Base-by-base conservation (phyloP, 2,329 filamentous ascomycete species). In the Arthrobotrys sinensis region DNA sequence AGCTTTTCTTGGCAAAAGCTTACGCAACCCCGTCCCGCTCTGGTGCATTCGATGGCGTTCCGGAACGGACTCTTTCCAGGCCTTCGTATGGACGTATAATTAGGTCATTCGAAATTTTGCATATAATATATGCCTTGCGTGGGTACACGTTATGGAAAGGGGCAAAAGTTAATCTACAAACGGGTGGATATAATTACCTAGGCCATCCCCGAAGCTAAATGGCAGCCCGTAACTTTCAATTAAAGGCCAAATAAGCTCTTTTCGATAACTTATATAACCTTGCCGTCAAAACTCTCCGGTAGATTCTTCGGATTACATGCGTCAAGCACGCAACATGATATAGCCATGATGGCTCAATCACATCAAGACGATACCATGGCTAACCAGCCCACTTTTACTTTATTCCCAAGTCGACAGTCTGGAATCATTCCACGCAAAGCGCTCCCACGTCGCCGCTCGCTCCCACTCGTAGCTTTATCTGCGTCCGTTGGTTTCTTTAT, bases 1-100 rank as follows among this genome's bases (percentile, higher is more conserved):
- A 52, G 62, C 62, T 65, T 65, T 65, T 65, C 62, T 65, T 65
- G 62, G 62, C 62, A 50, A 34, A 65, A 50, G 62, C 62, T 65
- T 65, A 65, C 62, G 55, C 55, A 62, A n/a, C 55, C 34, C 55
- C 36, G 38, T 40, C 36, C 34, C 34, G 55, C 34, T 50, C 21
- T 14, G 46, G 24, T 40, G 19, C 34, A 43, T 32, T 12, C 24
- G 32, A 11, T 10, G 24, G 28, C 50, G 50, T 11, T 16, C 28
- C 28, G 3, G 28, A 6, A 53, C 50, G 50, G 50, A 34, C 32
- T 36, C 50, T 32, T 53, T 53, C 50, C 50, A 36, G 50, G 50
- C 11, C n/a, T 36, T 53, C n/a, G 50, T 34, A 53, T n/a, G 50
- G 24, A 8, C 12, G 1, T 36, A 53, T 53, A 11, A 28, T n/a